Conservation (phyloP, 192 early-diverging fungal species). For the Coemansia sp. region DNA sequence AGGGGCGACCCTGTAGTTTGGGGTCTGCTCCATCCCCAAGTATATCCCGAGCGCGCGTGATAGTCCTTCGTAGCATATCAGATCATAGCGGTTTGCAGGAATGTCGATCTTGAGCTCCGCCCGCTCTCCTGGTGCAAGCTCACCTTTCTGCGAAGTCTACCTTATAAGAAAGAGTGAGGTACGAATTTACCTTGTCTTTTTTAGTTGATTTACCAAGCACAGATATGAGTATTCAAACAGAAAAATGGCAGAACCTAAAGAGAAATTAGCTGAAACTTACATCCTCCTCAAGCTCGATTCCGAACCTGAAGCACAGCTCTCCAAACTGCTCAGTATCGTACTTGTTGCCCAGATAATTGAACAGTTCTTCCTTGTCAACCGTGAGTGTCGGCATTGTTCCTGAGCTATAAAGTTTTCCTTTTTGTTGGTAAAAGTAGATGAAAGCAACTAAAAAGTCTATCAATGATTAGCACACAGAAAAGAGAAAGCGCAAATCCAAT, state of each 20-base stretch:
- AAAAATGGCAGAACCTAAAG: no score
- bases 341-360: constrained; percentile 72
- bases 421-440: neutral
- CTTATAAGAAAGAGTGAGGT: neutral
- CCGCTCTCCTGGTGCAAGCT: constrained; percentile 59
- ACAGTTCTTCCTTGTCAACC: constrained; percentile 88
- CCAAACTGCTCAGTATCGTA: constrained; percentile 84
- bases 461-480: no score
- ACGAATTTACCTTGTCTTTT: neutral
- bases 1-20: constrained; percentile 26
- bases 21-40: constrained; percentile 62
- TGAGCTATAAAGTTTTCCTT: neutral
- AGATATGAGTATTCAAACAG: neutral
- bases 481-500: no score
- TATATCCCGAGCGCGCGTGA: constrained; percentile 85
- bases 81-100: constrained; percentile 96
- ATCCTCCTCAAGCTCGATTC: constrained; percentile 98
- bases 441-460: neutral
- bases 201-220: neutral
- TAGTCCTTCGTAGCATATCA: constrained; percentile 96
- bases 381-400: constrained; percentile 90
- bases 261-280: constrained; percentile 45
- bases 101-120: constrained; percentile 95
- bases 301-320: constrained; percentile 98
- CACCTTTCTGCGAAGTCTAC: constrained; percentile 40